A percentile compares a stretch with the other conserved stretches of the same genome.
Evolutionary conservation across 257 asterid genomes (phyloP).

Genomic region (Mitragyna speciosa): DNA sequence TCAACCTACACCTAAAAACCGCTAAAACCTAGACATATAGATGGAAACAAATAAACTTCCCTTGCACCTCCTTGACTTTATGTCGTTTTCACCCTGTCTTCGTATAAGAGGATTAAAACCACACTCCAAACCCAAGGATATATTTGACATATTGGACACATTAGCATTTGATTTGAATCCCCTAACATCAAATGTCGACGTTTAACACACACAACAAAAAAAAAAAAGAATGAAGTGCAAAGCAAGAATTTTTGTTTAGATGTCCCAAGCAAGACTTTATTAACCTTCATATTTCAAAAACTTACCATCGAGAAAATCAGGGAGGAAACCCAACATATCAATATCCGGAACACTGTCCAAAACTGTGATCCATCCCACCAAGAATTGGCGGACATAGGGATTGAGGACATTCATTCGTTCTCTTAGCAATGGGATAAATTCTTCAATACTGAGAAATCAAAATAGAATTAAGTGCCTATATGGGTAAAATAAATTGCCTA

Average conservation of each 20-base stretch:
- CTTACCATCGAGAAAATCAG: constrained; percentile 99
- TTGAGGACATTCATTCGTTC: constrained; percentile 97
- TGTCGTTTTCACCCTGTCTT: neutral
- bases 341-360: constrained; percentile 99
- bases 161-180: neutral
- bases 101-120: neutral
- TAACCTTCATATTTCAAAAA: constrained; percentile 19
- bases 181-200: neutral
- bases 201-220: neutral
- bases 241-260: neutral
- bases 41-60: neutral
- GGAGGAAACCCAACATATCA: constrained; percentile 99
- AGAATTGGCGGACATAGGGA: constrained; percentile 96
- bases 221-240: neutral
- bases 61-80: too few relatives aligned
- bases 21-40: neutral
- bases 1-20: neutral
- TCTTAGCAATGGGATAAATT: constrained; percentile 92
- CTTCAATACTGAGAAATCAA: constrained; percentile 76
- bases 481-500: neutral
- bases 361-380: constrained; percentile 99
- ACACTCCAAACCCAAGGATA: neutral
- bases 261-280: too few relatives aligned
- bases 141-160: neutral
- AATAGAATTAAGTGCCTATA: constrained; percentile 12